phyloP scores from a whole-genome alignment of 208 protist species.

The Acanthamoeba triangularis region DNA sequence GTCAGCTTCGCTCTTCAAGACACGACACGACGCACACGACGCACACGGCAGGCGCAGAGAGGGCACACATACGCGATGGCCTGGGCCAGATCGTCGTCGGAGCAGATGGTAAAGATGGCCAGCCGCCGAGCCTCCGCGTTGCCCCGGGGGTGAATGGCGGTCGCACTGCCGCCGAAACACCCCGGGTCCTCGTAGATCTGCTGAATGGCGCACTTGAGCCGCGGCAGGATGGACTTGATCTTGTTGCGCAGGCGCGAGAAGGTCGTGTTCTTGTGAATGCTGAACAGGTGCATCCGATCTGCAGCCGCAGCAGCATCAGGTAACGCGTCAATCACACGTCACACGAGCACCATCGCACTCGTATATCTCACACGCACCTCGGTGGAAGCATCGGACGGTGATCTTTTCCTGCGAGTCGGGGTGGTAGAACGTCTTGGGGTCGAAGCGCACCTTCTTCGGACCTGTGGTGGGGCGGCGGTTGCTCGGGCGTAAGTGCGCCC shows the following conservation, averaged over 20 bases:
- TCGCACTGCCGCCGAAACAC: not conserved
- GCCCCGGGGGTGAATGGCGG: not conserved
- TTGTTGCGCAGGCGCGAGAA: constrained; percentile 47
- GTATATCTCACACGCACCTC: not conserved
- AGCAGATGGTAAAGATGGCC: not conserved
- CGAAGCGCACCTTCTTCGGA: constrained; percentile 42
- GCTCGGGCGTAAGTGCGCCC: too few relatives aligned
- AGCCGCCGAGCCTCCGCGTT: not conserved
- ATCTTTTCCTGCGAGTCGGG: not conserved
- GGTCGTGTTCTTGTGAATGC: constrained; percentile 14
- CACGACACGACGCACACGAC: not conserved
- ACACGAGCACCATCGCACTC: not conserved
- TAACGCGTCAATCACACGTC: not conserved
- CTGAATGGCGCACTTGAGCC: not conserved
- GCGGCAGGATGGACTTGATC: not conserved
- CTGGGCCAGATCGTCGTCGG: not conserved
- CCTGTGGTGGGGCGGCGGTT: too few relatives aligned
- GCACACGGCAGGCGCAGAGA: not conserved
- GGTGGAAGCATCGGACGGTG: constrained; percentile 8
- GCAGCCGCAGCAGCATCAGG: not conserved
- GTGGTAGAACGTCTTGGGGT: constrained; percentile 30
- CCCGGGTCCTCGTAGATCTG: constrained; percentile 9
- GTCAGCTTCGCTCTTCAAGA: too few relatives aligned
- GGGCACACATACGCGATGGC: constrained; percentile 8
- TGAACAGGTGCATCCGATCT: constrained; percentile 39